These are phyloP conservation scores for Sugiyamaella lignohabitans DNA, from an alignment of 805 yeast species.

Conservation along the genomic window DNA sequence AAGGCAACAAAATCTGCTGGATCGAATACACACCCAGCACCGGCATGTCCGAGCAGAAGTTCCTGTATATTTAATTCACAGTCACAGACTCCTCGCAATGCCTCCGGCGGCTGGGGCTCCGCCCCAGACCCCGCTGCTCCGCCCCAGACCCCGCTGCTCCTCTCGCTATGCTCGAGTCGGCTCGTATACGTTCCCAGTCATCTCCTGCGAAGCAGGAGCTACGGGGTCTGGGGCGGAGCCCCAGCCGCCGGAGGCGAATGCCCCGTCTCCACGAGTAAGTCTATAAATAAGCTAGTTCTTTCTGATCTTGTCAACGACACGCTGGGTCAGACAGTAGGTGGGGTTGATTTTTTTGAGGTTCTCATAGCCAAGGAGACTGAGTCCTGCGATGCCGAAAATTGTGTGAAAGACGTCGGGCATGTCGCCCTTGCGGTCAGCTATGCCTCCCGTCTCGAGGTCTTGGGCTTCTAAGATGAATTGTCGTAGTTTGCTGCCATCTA, in stretches of 20 bases:
- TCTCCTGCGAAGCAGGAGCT: not conserved
- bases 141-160: not conserved
- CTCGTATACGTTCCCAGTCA: not conserved
- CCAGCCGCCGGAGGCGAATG: too few relatives aligned
- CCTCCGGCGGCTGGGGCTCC: not conserved
- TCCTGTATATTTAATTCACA: conserved; percentile 18
- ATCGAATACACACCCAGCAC: conserved; percentile 64
- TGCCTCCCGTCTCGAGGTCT: conserved; percentile 76
- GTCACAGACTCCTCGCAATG: not conserved
- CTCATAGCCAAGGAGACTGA: conserved; percentile 64
- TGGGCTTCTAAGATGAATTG: conserved; percentile 71
- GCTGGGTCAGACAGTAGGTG: conserved; percentile 73
- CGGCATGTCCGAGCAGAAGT: conserved; percentile 37
- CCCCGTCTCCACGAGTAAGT: not conserved
- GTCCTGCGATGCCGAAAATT: conserved; percentile 80
- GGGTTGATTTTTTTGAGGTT: conserved; percentile 69
- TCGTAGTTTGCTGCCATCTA: conserved; percentile 56
- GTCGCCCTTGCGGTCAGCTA: conserved; percentile 86
- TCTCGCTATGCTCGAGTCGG: not conserved
- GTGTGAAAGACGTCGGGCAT: conserved; percentile 93
- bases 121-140: not conserved
- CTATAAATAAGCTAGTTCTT: not conserved
- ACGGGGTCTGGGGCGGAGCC: not conserved
- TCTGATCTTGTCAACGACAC: conserved; percentile 32
- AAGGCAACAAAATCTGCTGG: conserved; percentile 48